Evolutionary conservation across 495 filamentous ascomycete genomes (phyloP), one percentile per base, ranked within the genome.

Genomic region (Ramalina peruviana): DNA sequence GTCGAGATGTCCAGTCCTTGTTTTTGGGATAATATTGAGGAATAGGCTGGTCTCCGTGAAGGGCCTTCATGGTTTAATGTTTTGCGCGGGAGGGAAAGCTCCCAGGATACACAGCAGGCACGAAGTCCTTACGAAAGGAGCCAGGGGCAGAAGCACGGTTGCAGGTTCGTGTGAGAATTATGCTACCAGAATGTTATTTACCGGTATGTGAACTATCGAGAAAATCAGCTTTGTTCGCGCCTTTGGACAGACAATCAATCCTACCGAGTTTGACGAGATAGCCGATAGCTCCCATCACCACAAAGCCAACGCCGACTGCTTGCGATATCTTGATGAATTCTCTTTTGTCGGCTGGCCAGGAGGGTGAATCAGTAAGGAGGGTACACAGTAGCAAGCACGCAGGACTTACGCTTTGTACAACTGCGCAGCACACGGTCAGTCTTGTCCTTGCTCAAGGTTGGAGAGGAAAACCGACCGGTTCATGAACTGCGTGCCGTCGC

Each of bases 261-360:
- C 51, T 72, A 88, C 85, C 88, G 59, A 98, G 76, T 73, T 98
- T 98, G 59, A 96, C 85, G 47, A 95, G 69, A 70, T 92, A 96
- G 49, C 90, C 90, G 25, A 53, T 49, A 9, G 51, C 48, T 2
- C 82, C 85, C 85, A 93, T 92, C 39, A 90, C 78, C 26, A 93
- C 60, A 69, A 94, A 93, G 43, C 87, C 87, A 57, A 94, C 82
- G 56, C 90, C 92, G 52, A 98, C 92, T 52, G 92, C 90, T 67
- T 95, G 88, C 60, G 79, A 87, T 67, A 98, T 92, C 72, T 92
- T 88, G 60, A 94, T 76, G 71, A 94, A 97, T 61, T 94, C 88
- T 52, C 80, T 74, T 64, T 78, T 78, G 67, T 94, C 88, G 59
- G 88, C 76, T 83, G 26, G 20, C 27, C 15, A 16, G 15, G 16